Evolutionary conservation across 2,329 filamentous ascomycete genomes (phyloP).

Genomic region (Pseudonectria buxi): DNA sequence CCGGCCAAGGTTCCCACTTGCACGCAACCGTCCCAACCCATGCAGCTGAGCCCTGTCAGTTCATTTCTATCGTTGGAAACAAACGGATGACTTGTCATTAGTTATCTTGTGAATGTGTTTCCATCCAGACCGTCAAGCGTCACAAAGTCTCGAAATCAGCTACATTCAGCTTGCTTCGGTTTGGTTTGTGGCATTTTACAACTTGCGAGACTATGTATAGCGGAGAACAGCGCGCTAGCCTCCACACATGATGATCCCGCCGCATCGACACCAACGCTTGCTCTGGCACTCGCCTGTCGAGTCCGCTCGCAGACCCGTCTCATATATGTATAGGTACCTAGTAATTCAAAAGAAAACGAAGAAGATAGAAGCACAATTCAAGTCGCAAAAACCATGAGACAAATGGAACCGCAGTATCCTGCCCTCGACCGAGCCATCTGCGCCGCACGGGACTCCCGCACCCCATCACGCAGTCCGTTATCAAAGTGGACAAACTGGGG

Average conservation of each 20-base stretch:
- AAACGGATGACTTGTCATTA: too few species aligned
- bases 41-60: too few species aligned
- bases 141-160: too few species aligned
- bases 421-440: slow-evolving; percentile 14
- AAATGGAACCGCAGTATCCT: slow-evolving; percentile 24
- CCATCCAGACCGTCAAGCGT: too few species aligned
- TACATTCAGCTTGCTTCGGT: too few species aligned
- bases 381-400: slow-evolving; percentile 20
- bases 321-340: slow-evolving; percentile 26
- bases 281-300: slow-evolving; percentile 14
- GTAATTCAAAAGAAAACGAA: slow-evolving; percentile 23
- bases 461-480: slow-evolving; percentile 7
- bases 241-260: slow-evolving; percentile 22
- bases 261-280: slow-evolving; percentile 24
- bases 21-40: too few species aligned
- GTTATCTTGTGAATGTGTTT: too few species aligned
- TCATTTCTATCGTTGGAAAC: too few species aligned
- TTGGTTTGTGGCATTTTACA: slow-evolving; percentile 20
- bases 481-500: slow-evolving; percentile 2
- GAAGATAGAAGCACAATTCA: slow-evolving; percentile 18
- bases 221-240: slow-evolving; percentile 18
- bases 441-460: slow-evolving; percentile 8
- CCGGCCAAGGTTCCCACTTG: background rate
- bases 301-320: slow-evolving; percentile 27
- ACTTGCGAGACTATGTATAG: slow-evolving; percentile 29